Conservation (phyloP, 345 rosid species). For the Streptanthus diversifolius region DNA sequence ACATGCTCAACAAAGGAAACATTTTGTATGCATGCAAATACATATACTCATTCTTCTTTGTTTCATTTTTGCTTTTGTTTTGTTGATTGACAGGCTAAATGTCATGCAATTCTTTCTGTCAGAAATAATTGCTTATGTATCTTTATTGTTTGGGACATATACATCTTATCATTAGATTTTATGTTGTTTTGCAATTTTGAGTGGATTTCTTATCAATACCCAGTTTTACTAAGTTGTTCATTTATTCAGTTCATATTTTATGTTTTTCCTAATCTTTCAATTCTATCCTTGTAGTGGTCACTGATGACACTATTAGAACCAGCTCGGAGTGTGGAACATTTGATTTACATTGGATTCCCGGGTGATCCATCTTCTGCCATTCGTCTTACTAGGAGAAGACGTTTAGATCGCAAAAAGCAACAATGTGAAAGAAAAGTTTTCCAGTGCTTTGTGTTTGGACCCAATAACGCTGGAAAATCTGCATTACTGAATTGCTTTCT, state of each 20-base stretch:
- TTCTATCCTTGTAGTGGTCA: conserved; percentile 67
- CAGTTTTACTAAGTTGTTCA: neutral
- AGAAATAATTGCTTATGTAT: neutral
- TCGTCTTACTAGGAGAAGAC: conserved; percentile 71
- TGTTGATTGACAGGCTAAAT: neutral
- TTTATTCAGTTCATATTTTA: neutral
- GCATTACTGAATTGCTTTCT: conserved; percentile 72
- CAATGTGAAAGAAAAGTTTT: conserved; percentile 79
- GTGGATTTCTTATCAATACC: neutral
- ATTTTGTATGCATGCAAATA: conserved; percentile 2
- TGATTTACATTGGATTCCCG: conserved; percentile 73
- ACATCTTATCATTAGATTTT: neutral
- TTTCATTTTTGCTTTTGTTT: conserved; percentile 7
- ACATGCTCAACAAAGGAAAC: conserved; percentile 8
- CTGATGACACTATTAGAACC: conserved; percentile 88
- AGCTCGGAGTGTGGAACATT: conserved; percentile 63
- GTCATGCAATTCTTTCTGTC: neutral
- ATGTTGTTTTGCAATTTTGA: neutral
- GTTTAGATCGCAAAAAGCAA: conserved; percentile 81
- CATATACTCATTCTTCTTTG: neutral
- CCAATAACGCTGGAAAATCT: conserved; percentile 79
- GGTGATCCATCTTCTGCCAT: conserved; percentile 61
- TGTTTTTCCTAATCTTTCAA: neutral
- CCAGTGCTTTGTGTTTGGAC: conserved; percentile 93
- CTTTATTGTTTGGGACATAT: neutral